These are phyloP conservation scores for Sphenostylis stenocarpa DNA, from an alignment of 306 rosid genomes.

Conservation along the genomic window DNA sequence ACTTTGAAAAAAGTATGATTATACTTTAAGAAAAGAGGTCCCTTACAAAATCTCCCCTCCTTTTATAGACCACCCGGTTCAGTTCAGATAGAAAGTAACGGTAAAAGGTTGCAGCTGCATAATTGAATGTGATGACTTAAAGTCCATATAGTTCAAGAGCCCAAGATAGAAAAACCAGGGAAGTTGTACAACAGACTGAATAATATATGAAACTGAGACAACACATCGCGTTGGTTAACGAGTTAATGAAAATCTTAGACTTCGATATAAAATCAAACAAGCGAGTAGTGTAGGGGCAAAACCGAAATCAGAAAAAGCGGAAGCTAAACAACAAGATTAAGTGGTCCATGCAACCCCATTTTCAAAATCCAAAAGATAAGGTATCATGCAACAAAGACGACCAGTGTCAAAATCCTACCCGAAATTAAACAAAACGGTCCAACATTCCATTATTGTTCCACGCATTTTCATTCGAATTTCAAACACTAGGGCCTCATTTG, in stretches of 20 bases:
- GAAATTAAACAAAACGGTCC: constrained; percentile 44
- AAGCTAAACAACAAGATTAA: constrained; percentile 26
- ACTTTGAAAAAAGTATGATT: not conserved
- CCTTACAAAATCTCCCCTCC: not conserved
- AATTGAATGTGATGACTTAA: constrained; percentile 12
- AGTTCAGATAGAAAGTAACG: not conserved
- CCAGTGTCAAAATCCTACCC: constrained; percentile 21
- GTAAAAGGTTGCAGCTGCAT: not conserved
- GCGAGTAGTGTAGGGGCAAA: constrained; percentile 1
- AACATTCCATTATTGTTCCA: constrained; percentile 24
- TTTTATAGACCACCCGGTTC: not conserved
- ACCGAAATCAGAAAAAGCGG: constrained; percentile 18
- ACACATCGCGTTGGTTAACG: not conserved
- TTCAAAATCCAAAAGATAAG: constrained; percentile 50
- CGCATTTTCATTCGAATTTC: constrained; percentile 36
- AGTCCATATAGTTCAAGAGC: constrained; percentile 28
- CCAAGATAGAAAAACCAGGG: constrained; percentile 31
- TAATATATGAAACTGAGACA: not conserved
- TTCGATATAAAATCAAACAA: constrained; percentile 35
- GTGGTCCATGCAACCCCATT: constrained; percentile 68
- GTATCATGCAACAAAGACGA: constrained; percentile 32
- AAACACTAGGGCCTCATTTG: constrained; percentile 40
- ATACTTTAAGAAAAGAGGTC: not conserved
- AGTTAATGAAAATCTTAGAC: not conserved
- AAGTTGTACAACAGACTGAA: not conserved